Evolutionary conservation across 2,329 filamentous ascomycete genomes (phyloP), one percentile per base, ranked within the genome.

Genomic region (Fusarium illudens): DNA sequence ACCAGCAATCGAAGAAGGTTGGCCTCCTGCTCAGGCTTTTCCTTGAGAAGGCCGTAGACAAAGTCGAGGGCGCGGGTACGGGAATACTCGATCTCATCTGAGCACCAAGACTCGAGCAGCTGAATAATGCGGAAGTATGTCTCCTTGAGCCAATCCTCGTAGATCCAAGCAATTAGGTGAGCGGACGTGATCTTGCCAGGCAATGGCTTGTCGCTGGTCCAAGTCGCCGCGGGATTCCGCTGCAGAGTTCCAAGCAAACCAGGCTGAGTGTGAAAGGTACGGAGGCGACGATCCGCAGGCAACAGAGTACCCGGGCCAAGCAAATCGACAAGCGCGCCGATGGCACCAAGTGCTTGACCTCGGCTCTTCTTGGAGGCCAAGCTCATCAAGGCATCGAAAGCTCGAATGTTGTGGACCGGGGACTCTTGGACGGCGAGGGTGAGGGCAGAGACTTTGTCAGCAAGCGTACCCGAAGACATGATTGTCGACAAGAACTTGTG

Each of bases 401-500:
- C 92, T 75, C 96, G 95, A 67, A 89, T 90, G 65, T 94, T 98
- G 79, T 99, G 96, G 53, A 98, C 82, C 17, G 96, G 96, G 9
- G 96, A 98, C 79, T 99, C 96, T 81, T 99, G 96, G 12, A 97
- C 90, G 58, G 96, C 92, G 71, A 99, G 84, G 5, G 96, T 99
- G 75, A 99, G 84, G 4, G 96, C 96, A 3, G 96, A 99, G 42
- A 98, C 91, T 79, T 97, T 98, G 79, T 99, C 96, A 58, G 94
- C 96, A 72, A 98, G 87, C 10, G 96, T 99, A 84, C 96, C 96
- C 2, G 94, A 96, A 10, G 93, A 84, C 92, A 98, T 97, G 77
- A 99, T 97, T 17, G 94, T 97, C 2, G 94, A 93, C 84, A 98
- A 90, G 83, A 99, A 99, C 78, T 94, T 97, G 79, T 96, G 92